A percentile compares a stretch with the other conserved stretches of the same genome.
These are phyloP conservation scores for Amaranthus palmeri DNA, from an alignment of 148 eudicot genomes.

Conservation along the genomic window DNA sequence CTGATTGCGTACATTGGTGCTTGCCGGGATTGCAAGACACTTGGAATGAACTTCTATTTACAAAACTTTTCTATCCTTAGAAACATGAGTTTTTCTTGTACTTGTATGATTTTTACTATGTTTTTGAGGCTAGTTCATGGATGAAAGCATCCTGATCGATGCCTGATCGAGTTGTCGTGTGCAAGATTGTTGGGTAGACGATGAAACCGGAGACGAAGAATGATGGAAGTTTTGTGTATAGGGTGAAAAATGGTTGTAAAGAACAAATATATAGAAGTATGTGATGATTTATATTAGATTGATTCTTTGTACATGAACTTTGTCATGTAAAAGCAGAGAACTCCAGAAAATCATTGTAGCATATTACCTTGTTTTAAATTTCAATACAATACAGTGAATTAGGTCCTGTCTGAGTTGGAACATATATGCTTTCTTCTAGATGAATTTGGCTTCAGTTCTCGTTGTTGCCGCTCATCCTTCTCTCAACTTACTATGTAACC, in stretches of 20 bases:
- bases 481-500: no score
- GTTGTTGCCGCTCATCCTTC: no score
- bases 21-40: slow-evolving; percentile 91
- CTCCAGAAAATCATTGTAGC: background rate
- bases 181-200: slow-evolving; percentile 5
- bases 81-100: background rate
- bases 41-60: slow-evolving; percentile 86
- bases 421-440: no score
- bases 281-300: slow-evolving; percentile 8
- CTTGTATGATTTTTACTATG: background rate
- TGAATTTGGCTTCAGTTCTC: no score
- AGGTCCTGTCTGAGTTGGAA: no score
- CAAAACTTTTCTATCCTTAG: slow-evolving; percentile 84
- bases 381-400: no score
- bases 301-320: slow-evolving; percentile 22
- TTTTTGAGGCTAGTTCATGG: slow-evolving; percentile 8
- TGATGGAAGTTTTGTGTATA: background rate
- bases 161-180: background rate
- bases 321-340: background rate
- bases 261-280: no score
- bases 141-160: slow-evolving; percentile 12
- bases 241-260: no score
- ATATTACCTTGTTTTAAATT: no score
- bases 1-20: slow-evolving; percentile 96
- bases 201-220: slow-evolving; percentile 3